Evolutionary conservation across 2,329 filamentous ascomycete species (phyloP), one percentile per base, ranked within the genome.

Genomic region (Trichoderma pleuroti): DNA sequence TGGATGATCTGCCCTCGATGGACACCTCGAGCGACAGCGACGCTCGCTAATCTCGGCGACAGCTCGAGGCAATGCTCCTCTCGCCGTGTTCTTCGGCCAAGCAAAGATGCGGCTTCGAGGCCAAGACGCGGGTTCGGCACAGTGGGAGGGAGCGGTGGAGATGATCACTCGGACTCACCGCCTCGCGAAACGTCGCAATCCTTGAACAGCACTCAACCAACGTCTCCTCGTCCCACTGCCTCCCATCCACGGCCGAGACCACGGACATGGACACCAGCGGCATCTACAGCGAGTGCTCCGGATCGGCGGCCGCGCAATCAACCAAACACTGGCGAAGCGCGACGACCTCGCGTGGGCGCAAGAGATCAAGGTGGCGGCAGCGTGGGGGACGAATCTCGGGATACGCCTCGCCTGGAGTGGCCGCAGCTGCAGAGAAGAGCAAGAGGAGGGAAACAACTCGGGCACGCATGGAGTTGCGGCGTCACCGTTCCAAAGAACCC

Each of bases 1-100:
- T 73, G 74, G 70, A 80, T 80, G 78, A 78, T 76, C 69, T 73
- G 76, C 72, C 76, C 72, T 34, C 73, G 67, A 78, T 78, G 76
- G 77, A 73, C 75, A 56, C 71, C 74, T 72, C 71, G 70, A 69
- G 69, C 75, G 61, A 73, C 71, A 72, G 75, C 75, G 71, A 74
- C 73, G 56, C 60, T 73, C 49, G 68, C 68, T 46, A 68, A 67
- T 34, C 72, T 65, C 24, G 39, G 62, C 57, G 52, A 28, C 34
- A 42, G 67, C 46, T 60, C 62, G 61, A 72, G 59, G 30, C 52
- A 36, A 21, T 28, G 42, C 32, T 72, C 49, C 39, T 61, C 57
- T 46, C 54, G 36, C 26, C 54, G 26, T 14, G 11, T 30, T 57
- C 57, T 28, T 32, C 30, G 10, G 18, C 52, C 60, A 26, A 26